These are phyloP conservation scores for Ogataea chonburiensis DNA, from an alignment of 805 yeast species.

Conservation along the genomic window DNA sequence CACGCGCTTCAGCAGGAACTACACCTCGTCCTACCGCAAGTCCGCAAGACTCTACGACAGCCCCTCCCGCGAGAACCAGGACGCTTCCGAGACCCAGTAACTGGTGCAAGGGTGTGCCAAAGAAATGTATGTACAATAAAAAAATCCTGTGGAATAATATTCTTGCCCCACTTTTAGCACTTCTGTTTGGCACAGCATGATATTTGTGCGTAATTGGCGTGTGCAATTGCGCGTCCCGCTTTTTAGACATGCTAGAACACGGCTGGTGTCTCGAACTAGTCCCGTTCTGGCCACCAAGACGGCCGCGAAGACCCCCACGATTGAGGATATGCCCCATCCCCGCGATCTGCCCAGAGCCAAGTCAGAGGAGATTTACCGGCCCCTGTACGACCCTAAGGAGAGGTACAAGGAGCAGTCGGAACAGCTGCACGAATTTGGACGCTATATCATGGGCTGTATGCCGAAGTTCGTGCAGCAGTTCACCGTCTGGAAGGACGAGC, in stretches of 20 bases:
- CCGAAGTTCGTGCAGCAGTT: constrained; percentile 84
- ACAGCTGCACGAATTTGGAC: constrained; percentile 79
- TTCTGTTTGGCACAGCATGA: background rate
- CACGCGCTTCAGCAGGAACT: constrained; percentile 21
- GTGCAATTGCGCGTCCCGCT: no score
- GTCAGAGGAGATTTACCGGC: constrained; percentile 37
- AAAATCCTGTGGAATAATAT: background rate
- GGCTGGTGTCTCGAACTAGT: background rate
- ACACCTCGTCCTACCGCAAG: constrained; percentile 15
- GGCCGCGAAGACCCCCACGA: constrained; percentile 10
- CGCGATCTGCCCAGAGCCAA: constrained; percentile 36
- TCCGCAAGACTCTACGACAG: constrained; percentile 18
- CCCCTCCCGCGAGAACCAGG: constrained; percentile 16
- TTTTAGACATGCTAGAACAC: background rate
- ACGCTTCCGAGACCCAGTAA: constrained; percentile 1
- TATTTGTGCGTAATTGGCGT: constrained; percentile 1
- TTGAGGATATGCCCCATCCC: constrained; percentile 34
- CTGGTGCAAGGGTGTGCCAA: constrained; percentile 4
- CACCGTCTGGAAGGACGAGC: constrained; percentile 88
- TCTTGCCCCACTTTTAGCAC: constrained; percentile 9
- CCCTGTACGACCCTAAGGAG: constrained; percentile 75
- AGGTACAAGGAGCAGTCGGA: constrained; percentile 63
- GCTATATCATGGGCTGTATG: constrained; percentile 70
- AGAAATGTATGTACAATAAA: no score
- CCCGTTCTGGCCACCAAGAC: background rate